phyloP scores from a whole-genome alignment of 768 basidiomycete genomes.

The Leccinum pellstonianum region DNA sequence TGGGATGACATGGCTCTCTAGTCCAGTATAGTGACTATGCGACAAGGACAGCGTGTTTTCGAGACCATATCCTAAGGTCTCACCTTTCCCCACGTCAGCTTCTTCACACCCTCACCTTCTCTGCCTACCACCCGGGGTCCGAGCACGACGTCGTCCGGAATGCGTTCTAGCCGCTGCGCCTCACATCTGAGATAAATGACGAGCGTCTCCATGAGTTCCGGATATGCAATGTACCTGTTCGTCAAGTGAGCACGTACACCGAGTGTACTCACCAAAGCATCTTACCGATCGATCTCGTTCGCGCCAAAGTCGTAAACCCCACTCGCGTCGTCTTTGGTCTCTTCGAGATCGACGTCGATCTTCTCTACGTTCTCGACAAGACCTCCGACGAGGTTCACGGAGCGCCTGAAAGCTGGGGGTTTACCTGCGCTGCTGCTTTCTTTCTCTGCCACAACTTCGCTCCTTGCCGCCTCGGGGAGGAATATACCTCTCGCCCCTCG shows the following conservation, averaged over 20 bases:
- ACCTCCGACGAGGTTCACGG: conserved; percentile 71
- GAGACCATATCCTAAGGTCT: conserved; percentile 13
- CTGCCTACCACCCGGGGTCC: conserved; percentile 33
- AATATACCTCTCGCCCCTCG: conserved; percentile 75
- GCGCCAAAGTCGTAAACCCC: conserved; percentile 71
- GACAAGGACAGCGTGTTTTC: conserved; percentile 1
- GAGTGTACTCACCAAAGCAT: neutral
- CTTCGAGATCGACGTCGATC: conserved; percentile 57
- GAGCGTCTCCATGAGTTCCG: conserved; percentile 69
- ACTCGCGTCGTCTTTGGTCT: conserved; percentile 60
- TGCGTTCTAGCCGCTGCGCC: conserved; percentile 59
- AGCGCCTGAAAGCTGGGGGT: conserved; percentile 46
- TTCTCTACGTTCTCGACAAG: conserved; percentile 59
- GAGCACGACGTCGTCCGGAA: conserved; percentile 42
- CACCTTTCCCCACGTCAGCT: conserved; percentile 30
- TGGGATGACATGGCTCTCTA: neutral
- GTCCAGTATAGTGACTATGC: neutral
- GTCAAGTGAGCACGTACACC: conserved; percentile 4
- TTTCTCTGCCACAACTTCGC: neutral
- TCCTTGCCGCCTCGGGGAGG: conserved; percentile 21
- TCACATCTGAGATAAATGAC: conserved; percentile 74
- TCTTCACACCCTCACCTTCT: conserved; percentile 33
- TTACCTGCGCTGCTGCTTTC: neutral
- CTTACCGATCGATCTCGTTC: conserved; percentile 41
- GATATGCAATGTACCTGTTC: conserved; percentile 71